Conservation (phyloP, 371 early-diverging fungal species). For the Haplosporangium sp. region DNA sequence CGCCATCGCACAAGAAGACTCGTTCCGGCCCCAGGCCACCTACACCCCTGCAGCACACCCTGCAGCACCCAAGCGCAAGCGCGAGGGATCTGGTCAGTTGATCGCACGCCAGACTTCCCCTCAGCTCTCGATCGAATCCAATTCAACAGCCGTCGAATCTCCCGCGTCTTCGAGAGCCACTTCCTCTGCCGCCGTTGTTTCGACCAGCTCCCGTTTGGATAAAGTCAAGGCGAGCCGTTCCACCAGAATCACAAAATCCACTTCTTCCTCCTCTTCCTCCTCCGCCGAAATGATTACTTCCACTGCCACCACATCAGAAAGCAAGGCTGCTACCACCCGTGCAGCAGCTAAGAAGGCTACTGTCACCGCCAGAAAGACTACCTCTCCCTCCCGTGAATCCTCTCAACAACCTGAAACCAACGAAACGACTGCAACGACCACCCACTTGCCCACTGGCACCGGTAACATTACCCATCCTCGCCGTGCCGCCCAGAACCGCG, state of each 20-base stretch:
- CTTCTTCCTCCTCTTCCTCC: slow-evolving; percentile 11
- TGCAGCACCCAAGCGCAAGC: slow-evolving; percentile 46
- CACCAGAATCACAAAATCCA: slow-evolving; percentile 32
- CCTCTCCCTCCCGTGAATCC: slow-evolving; percentile 30
- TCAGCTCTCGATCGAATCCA: slow-evolving; percentile 10
- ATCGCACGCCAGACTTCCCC: slow-evolving; percentile 14
- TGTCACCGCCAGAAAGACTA: slow-evolving; percentile 5
- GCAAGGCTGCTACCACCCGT: slow-evolving; percentile 8
- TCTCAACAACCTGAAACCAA: slow-evolving; percentile 20
- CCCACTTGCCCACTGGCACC: slow-evolving; percentile 4
- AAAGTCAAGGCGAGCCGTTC: slow-evolving; percentile 42
- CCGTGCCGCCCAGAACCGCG: slow-evolving; percentile 75
- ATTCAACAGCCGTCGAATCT: slow-evolving; percentile 1
- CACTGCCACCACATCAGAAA: not conserved
- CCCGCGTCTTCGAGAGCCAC: slow-evolving; percentile 13
- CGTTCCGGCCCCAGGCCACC: slow-evolving; percentile 6
- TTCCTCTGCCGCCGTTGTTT: slow-evolving; percentile 17
- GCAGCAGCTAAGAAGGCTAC: slow-evolving; percentile 8
- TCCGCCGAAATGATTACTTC: slow-evolving; percentile 15
- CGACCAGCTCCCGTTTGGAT: slow-evolving; percentile 38
- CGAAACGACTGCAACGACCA: not conserved
- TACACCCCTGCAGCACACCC: slow-evolving; percentile 43
- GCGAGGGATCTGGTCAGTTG: slow-evolving; percentile 27
- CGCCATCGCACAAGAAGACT: slow-evolving; percentile 11
- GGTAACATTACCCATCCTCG: slow-evolving; percentile 54